Evolutionary conservation across 768 basidiomycete species (phyloP).

Genomic region (Leccinellum albellum): DNA sequence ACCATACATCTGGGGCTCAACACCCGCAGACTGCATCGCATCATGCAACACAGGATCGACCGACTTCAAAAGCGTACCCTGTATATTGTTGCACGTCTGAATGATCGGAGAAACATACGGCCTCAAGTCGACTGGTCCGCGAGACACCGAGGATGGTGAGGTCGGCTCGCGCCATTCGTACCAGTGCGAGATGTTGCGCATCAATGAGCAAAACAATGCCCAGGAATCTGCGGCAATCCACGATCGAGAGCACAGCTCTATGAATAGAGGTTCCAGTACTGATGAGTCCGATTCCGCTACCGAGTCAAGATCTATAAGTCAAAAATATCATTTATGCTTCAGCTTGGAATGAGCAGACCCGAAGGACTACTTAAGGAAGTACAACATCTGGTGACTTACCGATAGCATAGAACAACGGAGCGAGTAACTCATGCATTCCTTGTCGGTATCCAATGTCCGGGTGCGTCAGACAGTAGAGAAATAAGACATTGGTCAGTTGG

Average conservation of each 20-base stretch:
- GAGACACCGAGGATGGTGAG: slow-evolving; percentile 27
- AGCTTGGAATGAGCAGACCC: slow-evolving; percentile 23
- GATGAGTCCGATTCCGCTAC: slow-evolving; percentile 36
- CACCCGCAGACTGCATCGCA: slow-evolving; percentile 69
- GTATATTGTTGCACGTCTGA: slow-evolving; percentile 74
- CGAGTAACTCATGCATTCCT: slow-evolving; percentile 97
- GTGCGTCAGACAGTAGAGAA: slow-evolving; percentile 75
- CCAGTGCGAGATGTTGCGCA: slow-evolving; percentile 79
- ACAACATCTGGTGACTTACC: slow-evolving; percentile 21
- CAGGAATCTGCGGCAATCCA: slow-evolving; percentile 88
- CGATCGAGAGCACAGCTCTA: slow-evolving; percentile 58
- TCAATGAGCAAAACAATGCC: slow-evolving; percentile 74
- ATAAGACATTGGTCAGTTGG: slow-evolving; percentile 82
- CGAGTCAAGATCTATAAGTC: slow-evolving; percentile 71
- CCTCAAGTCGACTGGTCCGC: slow-evolving; percentile 44
- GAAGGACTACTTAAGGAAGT: slow-evolving; percentile 4
- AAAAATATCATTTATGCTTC: slow-evolving; percentile 23
- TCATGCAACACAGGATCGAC: slow-evolving; percentile 80
- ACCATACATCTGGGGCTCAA: slow-evolving; percentile 96
- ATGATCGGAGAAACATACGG: slow-evolving; percentile 84
- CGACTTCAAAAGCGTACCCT: slow-evolving; percentile 64
- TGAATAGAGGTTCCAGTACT: slow-evolving; percentile 37
- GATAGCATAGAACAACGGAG: slow-evolving; percentile 73
- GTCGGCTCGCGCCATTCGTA: slow-evolving; percentile 62
- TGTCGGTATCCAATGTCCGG: slow-evolving; percentile 90